Base-by-base conservation (phyloP, 1,284 basidiomycete genomes). In the Trametes polyzona region DNA sequence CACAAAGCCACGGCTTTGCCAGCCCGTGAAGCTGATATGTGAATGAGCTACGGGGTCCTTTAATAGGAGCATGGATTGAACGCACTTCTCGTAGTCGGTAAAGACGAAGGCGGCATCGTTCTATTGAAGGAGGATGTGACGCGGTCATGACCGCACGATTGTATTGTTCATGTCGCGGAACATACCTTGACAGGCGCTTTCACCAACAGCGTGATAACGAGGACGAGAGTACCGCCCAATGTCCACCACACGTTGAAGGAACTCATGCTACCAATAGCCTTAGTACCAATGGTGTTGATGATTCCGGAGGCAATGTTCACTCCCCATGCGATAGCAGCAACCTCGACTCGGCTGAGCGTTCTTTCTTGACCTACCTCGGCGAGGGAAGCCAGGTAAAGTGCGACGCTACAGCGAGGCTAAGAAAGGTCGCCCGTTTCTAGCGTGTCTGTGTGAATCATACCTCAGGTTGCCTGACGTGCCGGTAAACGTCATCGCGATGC, bases 161-260 rank as follows among this genome's bases (percentile, higher is more conserved):
- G 12, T 21, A 32, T 16, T 24, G 36, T 6, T 24, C 17, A 39
- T 24, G 19, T 17, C 21, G 24, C 21, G 11, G 30, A 33, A 58
- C 65, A 52, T 48, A 82, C 83, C 74, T 82, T 83, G 27, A 71
- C 71, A 1, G 83, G 83, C 2, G 83, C 77, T 67, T 83, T 83
- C 19, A 82, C 81, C 4, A 85, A 72, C 14, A 85, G 70, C 0
- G 82, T 78, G 50, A 83, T 78, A 17, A 83, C 80, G 27, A 85
- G 74, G 32, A 84, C 78, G 23, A 84, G 70, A 0, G 83, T 85
- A n/a, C 83, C 83, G 30, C 80, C 80, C 1, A 85, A 71, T 6
- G 83, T 86, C 83, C 83, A 84, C 83, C 83, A 86, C 17, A 85
- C 72, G 58, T 81, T 82, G 68, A 83, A 80, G 23, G 77, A 67